These are phyloP conservation scores for Friedmanniomyces simplex DNA, from an alignment of 495 filamentous ascomycete genomes.

Conservation along the genomic window DNA sequence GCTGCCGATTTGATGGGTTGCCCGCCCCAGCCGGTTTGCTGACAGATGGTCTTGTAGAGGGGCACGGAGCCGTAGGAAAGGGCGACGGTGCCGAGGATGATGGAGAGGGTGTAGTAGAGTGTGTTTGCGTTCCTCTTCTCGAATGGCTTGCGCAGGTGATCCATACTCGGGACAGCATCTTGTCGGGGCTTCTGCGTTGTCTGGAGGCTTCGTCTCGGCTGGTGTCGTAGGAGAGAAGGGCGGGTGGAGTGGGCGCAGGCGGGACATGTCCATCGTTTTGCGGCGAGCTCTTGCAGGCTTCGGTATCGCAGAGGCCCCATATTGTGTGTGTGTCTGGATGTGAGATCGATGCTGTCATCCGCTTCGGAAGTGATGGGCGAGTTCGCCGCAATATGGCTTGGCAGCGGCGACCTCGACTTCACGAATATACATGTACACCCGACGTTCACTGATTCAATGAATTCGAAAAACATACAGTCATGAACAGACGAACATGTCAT, in stretches of 20 bases:
- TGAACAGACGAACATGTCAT: background rate
- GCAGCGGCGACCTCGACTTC: background rate
- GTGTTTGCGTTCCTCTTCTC: slow-evolving; percentile 48
- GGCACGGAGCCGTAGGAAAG: slow-evolving; percentile 94
- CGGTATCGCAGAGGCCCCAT: slow-evolving; percentile 19
- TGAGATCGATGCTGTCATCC: background rate
- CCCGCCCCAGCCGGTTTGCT: slow-evolving; percentile 90
- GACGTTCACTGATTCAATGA: background rate
- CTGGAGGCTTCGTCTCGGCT: slow-evolving; percentile 21
- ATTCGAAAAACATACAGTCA: background rate
- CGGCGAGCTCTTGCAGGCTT: slow-evolving; percentile 14
- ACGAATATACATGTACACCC: too few species aligned
- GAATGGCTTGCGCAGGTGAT: slow-evolving; percentile 44
- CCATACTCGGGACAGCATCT: slow-evolving; percentile 40
- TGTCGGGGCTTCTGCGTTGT: slow-evolving; percentile 19
- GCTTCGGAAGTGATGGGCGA: background rate
- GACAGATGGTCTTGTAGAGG: slow-evolving; percentile 98
- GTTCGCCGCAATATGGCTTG: background rate
- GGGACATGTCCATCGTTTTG: slow-evolving; percentile 12
- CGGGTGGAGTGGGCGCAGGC: slow-evolving; percentile 2
- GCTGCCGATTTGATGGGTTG: slow-evolving; percentile 72
- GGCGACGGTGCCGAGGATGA: slow-evolving; percentile 82
- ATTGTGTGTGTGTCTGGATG: background rate
- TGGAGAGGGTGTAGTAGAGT: slow-evolving; percentile 65
- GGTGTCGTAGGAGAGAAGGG: background rate